phyloP scores from a whole-genome alignment of 1,284 basidiomycete genomes.

The Rhodotorula sp. region DNA sequence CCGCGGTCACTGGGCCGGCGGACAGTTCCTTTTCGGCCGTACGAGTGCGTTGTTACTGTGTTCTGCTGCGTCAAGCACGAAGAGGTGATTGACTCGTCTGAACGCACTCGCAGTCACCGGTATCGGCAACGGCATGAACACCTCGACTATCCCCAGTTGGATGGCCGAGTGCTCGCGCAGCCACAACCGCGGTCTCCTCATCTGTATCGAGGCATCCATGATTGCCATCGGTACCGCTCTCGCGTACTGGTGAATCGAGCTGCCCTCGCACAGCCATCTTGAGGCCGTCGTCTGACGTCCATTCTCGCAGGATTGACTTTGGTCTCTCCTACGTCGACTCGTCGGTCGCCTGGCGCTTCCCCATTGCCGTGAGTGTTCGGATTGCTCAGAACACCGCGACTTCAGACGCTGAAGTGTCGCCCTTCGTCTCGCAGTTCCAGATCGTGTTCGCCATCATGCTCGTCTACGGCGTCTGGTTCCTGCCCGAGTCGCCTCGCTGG shows the following conservation, averaged over 20 bases:
- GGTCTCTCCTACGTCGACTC: conserved; percentile 55
- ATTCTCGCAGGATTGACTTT: conserved; percentile 54
- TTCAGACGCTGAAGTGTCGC: conserved; percentile 17
- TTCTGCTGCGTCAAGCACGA: not conserved
- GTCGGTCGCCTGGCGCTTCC: conserved; percentile 49
- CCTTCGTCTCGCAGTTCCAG: conserved; percentile 49
- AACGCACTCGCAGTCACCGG: not conserved
- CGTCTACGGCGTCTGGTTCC: conserved; percentile 31
- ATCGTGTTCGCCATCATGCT: conserved; percentile 57
- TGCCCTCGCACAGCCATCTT: not conserved
- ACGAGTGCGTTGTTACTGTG: conserved; percentile 50
- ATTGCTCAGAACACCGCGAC: too few relatives aligned
- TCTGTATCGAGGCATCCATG: conserved; percentile 56
- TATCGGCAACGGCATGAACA: conserved; percentile 52
- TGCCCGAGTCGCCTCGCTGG: conserved; percentile 56
- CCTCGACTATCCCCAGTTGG: conserved; percentile 61
- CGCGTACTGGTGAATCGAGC: conserved; percentile 36
- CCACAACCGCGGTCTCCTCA: conserved; percentile 61
- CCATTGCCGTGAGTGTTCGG: conserved; percentile 54
- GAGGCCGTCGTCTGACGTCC: not conserved
- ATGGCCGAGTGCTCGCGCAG: conserved; percentile 61
- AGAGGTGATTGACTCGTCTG: too few relatives aligned
- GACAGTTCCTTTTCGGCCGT: conserved; percentile 58
- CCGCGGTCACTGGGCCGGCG: conserved; percentile 52
- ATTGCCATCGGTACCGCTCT: conserved; percentile 60